Evolutionary conservation across 169 alveolate species (phyloP).

Genomic region (Plasmodium ovale): DNA sequence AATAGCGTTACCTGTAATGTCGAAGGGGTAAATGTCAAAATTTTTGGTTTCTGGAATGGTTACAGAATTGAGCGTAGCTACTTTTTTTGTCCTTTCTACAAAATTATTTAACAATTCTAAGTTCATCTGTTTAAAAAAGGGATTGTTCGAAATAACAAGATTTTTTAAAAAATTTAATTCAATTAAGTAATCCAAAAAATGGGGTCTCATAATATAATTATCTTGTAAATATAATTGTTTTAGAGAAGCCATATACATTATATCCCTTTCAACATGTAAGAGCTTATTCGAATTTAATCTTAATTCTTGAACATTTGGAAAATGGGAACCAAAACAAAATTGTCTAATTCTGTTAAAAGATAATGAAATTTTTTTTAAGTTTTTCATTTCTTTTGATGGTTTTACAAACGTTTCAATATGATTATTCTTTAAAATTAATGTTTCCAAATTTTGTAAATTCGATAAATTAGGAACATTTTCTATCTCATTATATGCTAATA

Average conservation of each 20-base stretch:
- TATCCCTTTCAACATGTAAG: slow-evolving; percentile 42
- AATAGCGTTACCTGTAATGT: slow-evolving; percentile 1
- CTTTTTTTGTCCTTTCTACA: slow-evolving; percentile 18
- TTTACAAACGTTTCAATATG: slow-evolving; percentile 72
- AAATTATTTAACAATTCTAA: slow-evolving; percentile 37
- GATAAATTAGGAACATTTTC: slow-evolving; percentile 80
- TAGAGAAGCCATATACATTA: slow-evolving; percentile 58
- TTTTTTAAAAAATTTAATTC: slow-evolving; percentile 54
- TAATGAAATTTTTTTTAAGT: slow-evolving; percentile 79
- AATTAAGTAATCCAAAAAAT: slow-evolving; percentile 25
- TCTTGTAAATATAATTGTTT: slow-evolving; percentile 49
- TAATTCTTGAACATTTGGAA: slow-evolving; percentile 49
- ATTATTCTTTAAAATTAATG: slow-evolving; percentile 81
- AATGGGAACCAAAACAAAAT: slow-evolving; percentile 63
- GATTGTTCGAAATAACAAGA: slow-evolving; percentile 59
- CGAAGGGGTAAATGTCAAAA: slow-evolving; percentile 18
- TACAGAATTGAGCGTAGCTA: slow-evolving; percentile 50
- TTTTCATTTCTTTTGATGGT: slow-evolving; percentile 78
- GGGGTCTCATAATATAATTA: slow-evolving; percentile 32
- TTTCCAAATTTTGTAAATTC: slow-evolving; percentile 78
- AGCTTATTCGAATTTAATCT: slow-evolving; percentile 52
- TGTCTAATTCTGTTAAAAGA: slow-evolving; percentile 79
- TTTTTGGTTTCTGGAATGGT: slow-evolving; percentile 27
- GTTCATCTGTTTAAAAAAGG: slow-evolving; percentile 63
- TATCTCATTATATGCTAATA: slow-evolving; percentile 68